phyloP scores from a whole-genome alignment of 441 rosid genomes.

The Biscutella laevigata region DNA sequence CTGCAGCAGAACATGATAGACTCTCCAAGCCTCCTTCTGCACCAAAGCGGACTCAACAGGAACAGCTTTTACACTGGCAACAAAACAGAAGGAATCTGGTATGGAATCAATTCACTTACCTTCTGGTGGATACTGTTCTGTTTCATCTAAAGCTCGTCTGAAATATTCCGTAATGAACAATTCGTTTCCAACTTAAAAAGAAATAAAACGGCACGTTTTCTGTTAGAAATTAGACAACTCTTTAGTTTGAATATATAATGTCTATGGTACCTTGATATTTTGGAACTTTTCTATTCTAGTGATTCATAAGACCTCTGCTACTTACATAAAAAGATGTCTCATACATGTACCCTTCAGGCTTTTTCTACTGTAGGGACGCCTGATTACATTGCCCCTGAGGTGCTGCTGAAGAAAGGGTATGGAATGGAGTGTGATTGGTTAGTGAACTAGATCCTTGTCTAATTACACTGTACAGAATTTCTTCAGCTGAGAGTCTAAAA shows the following conservation, averaged over 20 bases:
- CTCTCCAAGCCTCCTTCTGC: conserved; percentile 36
- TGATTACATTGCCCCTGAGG: conserved; percentile 67
- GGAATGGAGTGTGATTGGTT: conserved; percentile 72
- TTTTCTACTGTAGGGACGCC: conserved; percentile 69
- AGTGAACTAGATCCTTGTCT: conserved; percentile 18
- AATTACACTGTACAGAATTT: background rate
- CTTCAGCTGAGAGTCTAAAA: conserved; percentile 9
- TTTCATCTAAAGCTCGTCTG: conserved; percentile 7
- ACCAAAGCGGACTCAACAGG: conserved; percentile 48
- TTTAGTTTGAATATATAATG: background rate
- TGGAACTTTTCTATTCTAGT: background rate
- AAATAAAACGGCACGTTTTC: background rate
- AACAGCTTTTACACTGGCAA: conserved; percentile 56
- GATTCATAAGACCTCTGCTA: background rate
- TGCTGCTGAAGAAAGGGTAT: conserved; percentile 59
- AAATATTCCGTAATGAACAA: background rate
- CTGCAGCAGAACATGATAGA: conserved; percentile 36
- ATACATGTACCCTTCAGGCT: conserved; percentile 36
- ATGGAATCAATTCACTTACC: conserved; percentile 17
- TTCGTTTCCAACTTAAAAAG: conserved; percentile 3
- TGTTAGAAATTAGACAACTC: conserved; percentile 1
- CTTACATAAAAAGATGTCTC: conserved; percentile 3
- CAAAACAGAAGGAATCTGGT: conserved; percentile 52
- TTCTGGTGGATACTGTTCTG: conserved; percentile 5
- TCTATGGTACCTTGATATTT: background rate